Evolutionary conservation across 495 filamentous ascomycete genomes (phyloP).

Genomic region (Sphaerosporella brunnea): DNA sequence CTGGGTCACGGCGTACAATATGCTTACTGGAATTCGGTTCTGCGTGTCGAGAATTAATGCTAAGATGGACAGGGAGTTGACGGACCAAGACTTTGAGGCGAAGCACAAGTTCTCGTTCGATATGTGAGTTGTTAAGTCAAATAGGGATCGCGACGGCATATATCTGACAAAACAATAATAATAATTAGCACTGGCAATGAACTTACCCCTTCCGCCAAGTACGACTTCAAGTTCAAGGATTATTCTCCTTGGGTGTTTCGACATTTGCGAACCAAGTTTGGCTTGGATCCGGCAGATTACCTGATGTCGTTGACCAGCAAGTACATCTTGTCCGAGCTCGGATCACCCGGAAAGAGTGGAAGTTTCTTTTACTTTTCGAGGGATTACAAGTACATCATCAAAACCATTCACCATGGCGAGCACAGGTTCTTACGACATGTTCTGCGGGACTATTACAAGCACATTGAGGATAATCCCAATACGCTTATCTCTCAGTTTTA

Average conservation of each 20-base stretch:
- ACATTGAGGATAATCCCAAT: slow-evolving; percentile 84
- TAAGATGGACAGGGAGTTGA: slow-evolving; percentile 78
- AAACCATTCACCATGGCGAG: slow-evolving; percentile 93
- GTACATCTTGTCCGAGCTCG: slow-evolving; percentile 93
- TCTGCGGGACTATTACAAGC: slow-evolving; percentile 80
- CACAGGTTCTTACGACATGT: slow-evolving; percentile 90
- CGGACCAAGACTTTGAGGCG: slow-evolving; percentile 75
- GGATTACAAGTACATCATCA: slow-evolving; percentile 99
- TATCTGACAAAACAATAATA: too few species aligned
- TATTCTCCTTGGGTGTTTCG: slow-evolving; percentile 99
- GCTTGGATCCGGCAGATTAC: slow-evolving; percentile 90
- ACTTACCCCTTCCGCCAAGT: slow-evolving; percentile 92
- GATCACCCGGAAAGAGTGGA: slow-evolving; percentile 93
- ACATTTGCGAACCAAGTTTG: slow-evolving; percentile 72
- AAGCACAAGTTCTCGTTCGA: slow-evolving; percentile 98
- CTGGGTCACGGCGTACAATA: slow-evolving; percentile 97
- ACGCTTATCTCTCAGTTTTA: slow-evolving; percentile 97
- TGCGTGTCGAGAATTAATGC: slow-evolving; percentile 92
- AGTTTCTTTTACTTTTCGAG: slow-evolving; percentile 99
- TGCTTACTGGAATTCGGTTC: slow-evolving; percentile 97
- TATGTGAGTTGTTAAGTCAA: slow-evolving; percentile 34
- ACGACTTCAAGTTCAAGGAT: slow-evolving; percentile 99
- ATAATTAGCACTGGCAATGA: slow-evolving; percentile 92
- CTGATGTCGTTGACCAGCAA: slow-evolving; percentile 96
- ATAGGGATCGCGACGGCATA: too few species aligned